Percentiles rank a stretch among this genome's conserved stretches.
Conservation (phyloP, 163 green algal genomes). For the Smithsoniella earleae region DNA sequence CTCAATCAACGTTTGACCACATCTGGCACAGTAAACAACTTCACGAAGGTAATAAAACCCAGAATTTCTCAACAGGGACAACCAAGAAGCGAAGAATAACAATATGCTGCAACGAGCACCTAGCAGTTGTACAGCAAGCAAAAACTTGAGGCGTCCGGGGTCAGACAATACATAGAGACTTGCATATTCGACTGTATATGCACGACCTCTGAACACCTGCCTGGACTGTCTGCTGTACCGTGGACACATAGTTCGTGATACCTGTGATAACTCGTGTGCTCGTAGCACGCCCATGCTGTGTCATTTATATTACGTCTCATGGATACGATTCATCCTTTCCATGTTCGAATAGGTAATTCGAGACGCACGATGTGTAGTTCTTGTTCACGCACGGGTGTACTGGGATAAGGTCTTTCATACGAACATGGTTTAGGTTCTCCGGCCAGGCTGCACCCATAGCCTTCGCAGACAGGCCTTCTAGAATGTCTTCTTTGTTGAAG, state of each 20-base stretch:
- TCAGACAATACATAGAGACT: no score
- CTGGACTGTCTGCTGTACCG: background rate
- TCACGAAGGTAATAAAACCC: background rate
- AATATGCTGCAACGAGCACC: no score
- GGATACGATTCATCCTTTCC: background rate
- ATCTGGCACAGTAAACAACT: background rate
- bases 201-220: no score
- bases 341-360: background rate
- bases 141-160: no score
- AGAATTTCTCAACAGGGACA: background rate
- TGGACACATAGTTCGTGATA: background rate
- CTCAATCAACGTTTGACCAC: background rate
- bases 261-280: conserved; percentile 7
- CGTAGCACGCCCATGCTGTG: background rate
- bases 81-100: no score
- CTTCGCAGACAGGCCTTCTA: conserved; percentile 71
- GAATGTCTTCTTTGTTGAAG: conserved; percentile 91
- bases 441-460: conserved; percentile 53
- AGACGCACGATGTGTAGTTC: conserved; percentile 7
- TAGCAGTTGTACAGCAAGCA: no score
- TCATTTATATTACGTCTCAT: background rate
- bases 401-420: conserved; percentile 45
- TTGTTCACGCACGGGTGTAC: conserved; percentile 10
- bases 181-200: no score
- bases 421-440: conserved; percentile 63